Percentiles rank a stretch among this genome's conserved stretches.
phyloP scores from a whole-genome alignment of 345 rosid species.

The Arabidopsis suecica region DNA sequence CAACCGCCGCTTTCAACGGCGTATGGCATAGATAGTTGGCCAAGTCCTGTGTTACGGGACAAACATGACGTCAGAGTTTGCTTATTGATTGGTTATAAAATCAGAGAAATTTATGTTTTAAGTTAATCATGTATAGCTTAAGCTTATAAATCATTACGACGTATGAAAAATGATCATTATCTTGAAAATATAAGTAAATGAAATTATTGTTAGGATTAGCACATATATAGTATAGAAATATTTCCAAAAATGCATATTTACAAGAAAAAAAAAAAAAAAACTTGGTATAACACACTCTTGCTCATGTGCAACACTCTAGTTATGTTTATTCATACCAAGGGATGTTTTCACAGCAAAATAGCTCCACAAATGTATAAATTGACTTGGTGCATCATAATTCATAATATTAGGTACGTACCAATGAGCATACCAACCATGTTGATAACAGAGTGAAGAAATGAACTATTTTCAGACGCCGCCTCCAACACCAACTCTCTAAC shows the following conservation, averaged over 20 bases:
- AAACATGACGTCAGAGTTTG: constrained; percentile 26
- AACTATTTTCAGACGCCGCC: constrained; percentile 44
- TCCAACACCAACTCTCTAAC: constrained; percentile 23
- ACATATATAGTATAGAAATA: neutral
- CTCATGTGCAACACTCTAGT: neutral
- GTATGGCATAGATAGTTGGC: constrained; percentile 78
- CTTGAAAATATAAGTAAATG: too few relatives aligned
- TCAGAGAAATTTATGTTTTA: neutral
- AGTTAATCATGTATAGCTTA: neutral
- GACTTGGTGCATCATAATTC: neutral
- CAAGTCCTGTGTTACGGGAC: constrained; percentile 57
- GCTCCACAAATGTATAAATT: neutral
- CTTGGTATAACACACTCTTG: neutral
- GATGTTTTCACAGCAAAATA: neutral
- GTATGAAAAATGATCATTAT: too few relatives aligned
- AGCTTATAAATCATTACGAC: too few relatives aligned
- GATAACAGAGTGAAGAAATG: constrained; percentile 70
- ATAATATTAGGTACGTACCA: constrained; percentile 48
- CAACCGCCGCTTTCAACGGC: constrained; percentile 78
- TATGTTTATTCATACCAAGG: neutral
- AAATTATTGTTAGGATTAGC: neutral
- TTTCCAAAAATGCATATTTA: neutral
- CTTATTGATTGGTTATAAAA: neutral
- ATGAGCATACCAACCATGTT: constrained; percentile 93
- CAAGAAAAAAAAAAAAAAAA: neutral